Base-by-base conservation (phyloP, 495 filamentous ascomycete genomes). In the Lichenothelia convexa region DNA sequence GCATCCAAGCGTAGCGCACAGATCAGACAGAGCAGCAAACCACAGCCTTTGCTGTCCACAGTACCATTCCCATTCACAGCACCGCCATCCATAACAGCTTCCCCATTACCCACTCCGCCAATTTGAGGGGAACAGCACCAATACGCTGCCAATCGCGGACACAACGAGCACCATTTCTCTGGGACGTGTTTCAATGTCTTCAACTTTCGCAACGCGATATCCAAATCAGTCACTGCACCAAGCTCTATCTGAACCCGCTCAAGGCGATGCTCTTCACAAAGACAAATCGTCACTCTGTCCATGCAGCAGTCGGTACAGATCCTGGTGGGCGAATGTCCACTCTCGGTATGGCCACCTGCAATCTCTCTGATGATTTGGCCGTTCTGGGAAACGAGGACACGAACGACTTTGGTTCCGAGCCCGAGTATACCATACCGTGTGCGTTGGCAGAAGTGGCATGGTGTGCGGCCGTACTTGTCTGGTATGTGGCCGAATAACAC, bases 221-320 rank as follows among this genome's bases (percentile, higher is more conserved):
- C 36, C 12, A 44, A 48, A 32, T 56, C 42, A 13, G 57, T 48
- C 0, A 35, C 36, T n/a, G n/a, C n/a, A n/a, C n/a, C n/a, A n/a
- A n/a, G n/a, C 1, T 35, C 40, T 3, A 36, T 29, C 12, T 33
- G 21, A 2, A 64, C 40, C 16, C 43, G 43, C 6, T 38, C 26
- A 0, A 61, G 30, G 9, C 39, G 32, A 43, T 64, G 63, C 20
- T 35, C 31, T 5, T 42, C 19, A 41, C 61, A 64, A 2, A 41
- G 43, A 18, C 47, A 38, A 26, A 62, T 56, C 17, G 36, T 34
- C 6, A 59, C 17, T 9, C 59, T 42, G 4, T 47, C 49, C 2
- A 54, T 43, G 4, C 52, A 58, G 40, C 61, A 66, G 5, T 30
- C 29, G 4, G 38, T 38, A 41, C 62, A 66, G 50, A 66, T 59